These are phyloP conservation scores for Neurospora pannonica DNA, from an alignment of 495 filamentous ascomycete genomes.

Conservation along the genomic window DNA sequence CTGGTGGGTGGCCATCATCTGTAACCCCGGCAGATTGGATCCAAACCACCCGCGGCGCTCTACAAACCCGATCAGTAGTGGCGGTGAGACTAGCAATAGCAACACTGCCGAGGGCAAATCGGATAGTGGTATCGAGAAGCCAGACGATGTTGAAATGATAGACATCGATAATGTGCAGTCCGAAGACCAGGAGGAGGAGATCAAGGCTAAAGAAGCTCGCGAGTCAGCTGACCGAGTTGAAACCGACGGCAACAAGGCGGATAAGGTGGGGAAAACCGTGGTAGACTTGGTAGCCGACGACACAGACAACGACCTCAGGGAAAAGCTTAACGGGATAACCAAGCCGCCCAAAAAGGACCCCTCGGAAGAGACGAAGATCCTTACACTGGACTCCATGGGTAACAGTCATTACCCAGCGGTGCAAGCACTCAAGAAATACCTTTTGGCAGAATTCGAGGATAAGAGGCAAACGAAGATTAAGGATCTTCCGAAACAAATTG, in stretches of 20 bases:
- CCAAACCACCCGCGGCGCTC: constrained; percentile 8
- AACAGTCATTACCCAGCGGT: constrained; percentile 49
- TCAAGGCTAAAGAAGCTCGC: not conserved
- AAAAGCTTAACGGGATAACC: not conserved
- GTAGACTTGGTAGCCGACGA: not conserved
- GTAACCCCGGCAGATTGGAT: constrained; percentile 61
- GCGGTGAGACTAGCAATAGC: not conserved
- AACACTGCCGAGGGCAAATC: not conserved
- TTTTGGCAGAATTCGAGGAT: constrained; percentile 57
- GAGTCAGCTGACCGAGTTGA: not conserved
- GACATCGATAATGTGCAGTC: not conserved
- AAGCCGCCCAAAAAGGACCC: constrained; percentile 25
- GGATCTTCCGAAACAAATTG: constrained; percentile 39
- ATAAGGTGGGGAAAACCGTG: not conserved
- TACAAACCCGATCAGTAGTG: not conserved
- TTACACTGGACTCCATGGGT: constrained; percentile 83
- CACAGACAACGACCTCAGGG: not conserved
- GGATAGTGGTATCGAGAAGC: not conserved
- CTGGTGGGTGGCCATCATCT: constrained; percentile 96
- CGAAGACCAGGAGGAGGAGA: not conserved
- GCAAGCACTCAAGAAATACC: constrained; percentile 62
- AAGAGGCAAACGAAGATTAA: constrained; percentile 55
- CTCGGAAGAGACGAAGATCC: constrained; percentile 51
- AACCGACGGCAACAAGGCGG: not conserved
- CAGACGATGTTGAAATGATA: not conserved